Evolutionary conservation across 768 basidiomycete genomes (phyloP), one percentile per base, ranked within the genome.

Genomic region (Suillus placidus): DNA sequence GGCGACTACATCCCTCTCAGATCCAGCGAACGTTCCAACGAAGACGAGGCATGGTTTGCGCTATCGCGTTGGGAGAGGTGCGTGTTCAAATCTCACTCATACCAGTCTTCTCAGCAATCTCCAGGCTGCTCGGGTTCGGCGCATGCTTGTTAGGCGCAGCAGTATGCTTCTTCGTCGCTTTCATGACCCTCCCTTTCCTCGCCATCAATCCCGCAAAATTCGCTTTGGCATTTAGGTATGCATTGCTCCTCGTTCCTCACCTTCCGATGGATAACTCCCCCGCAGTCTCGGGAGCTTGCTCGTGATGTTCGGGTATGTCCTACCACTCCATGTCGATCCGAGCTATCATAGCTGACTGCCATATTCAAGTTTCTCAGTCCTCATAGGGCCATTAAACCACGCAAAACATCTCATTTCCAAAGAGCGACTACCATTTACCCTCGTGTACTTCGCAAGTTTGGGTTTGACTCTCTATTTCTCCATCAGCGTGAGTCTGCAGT

Each of bases 1-100:
- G 90, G 90, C 14, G 88, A 90, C 68, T 97, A 97, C 72, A 88
- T 99, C 57, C 97, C 97, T 0, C 80, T 98, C 66, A 84, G 94
- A 47, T 92, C 91, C 3, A 86, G 74, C 67, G 94, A 94, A 69
- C 84, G 87, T 52, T 90, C 91, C 37, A 95, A 94, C 76, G 96
- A 99, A 76, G 97, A 99, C 71, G 95, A 98, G 73, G 96, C 97
- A 3, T 97, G 91, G 85, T 94, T 97, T 78, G 91, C 92, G 51
- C 79, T 96, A 45, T 91, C 91, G 62, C 84, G 95, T 78, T 98
- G 97, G 97, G 97, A 98, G 76, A 84, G 96, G 91, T 91, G 73
- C 68, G 80, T 72, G 23, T 60, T 40, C 30, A 20, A 64, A 13
- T 0, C 26, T 12, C 55, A 47, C 30, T 26, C 20, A 0, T 26